Evolutionary conservation across 2,329 filamentous ascomycete species (phyloP), one percentile per base, ranked within the genome.

Genomic region (Albifimbria verrucaria): DNA sequence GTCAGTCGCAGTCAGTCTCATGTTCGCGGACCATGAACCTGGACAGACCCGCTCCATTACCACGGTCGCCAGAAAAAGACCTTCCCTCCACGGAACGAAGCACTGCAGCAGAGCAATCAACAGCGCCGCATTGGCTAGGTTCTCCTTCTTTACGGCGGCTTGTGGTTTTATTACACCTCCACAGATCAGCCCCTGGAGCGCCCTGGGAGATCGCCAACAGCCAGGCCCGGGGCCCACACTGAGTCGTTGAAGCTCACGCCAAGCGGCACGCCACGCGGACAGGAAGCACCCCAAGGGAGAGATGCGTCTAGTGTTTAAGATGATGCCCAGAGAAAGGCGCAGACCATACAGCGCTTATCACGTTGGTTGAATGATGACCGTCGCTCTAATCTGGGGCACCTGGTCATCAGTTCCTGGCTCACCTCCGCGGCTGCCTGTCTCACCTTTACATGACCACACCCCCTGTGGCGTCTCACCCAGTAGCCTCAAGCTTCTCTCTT

Each of bases 131-230:
- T n/a, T n/a, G n/a, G n/a, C n/a, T n/a, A n/a, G n/a, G n/a, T n/a
- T n/a, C n/a, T n/a, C n/a, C n/a, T n/a, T n/a, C n/a, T n/a, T n/a
- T n/a, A n/a, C n/a, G n/a, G n/a, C n/a, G n/a, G n/a, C n/a, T 45
- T 20, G 15, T 9, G 43, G 41, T 51, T 45, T 51, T 42, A 46
- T 51, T 51, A 42, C 49, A 51, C 36, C 44, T 47, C 49, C 49
- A 51, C 49, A 51, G 45, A 45, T 28, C 25, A 6, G 21, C 17
- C 41, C 49, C 42, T 21, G 20, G 36, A 15, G 12, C 18, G 18
- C 32, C 12, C 32, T n/a, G 18, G 32, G 12, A 39, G 32, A 39
- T 39, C 32, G 32, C 32, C 32, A n/a, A n/a, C 32, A n/a, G 18
- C 32, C 32, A 39, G 32, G 32, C 12, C 12, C 15, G 32, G 18